Conservation (phyloP, 2,329 filamentous ascomycete species). For the Pestalotiopsis sp. region DNA sequence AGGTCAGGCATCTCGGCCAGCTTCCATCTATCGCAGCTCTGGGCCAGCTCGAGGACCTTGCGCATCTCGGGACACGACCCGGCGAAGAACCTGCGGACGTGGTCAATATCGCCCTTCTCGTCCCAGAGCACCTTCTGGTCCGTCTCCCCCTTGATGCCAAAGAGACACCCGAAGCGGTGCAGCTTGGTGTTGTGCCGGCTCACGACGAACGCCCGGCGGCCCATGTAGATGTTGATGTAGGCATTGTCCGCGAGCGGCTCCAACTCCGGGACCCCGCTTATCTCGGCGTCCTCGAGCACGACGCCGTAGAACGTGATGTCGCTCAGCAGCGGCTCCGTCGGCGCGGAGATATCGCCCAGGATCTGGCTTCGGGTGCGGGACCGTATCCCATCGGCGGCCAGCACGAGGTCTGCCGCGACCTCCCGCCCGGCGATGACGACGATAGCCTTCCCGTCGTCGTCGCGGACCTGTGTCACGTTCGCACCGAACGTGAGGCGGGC, state of each 20-base stretch:
- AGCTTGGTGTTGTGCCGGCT: constrained; percentile 11
- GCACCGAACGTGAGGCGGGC: constrained; percentile 5
- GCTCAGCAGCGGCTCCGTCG: constrained; percentile 10
- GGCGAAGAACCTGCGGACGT: constrained; percentile 4
- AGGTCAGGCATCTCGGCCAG: constrained; percentile 17
- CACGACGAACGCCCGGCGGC: constrained; percentile 10
- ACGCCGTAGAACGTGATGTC: constrained; percentile 15
- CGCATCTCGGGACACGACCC: constrained; percentile 11
- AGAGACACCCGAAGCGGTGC: not conserved
- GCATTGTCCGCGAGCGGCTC: not conserved
- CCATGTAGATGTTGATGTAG: constrained; percentile 16
- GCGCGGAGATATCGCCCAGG: not conserved
- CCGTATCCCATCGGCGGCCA: constrained; percentile 15
- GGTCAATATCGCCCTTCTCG: constrained; percentile 10
- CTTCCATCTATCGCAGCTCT: constrained; percentile 12
- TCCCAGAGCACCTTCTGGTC: constrained; percentile 14
- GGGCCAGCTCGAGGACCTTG: not conserved
- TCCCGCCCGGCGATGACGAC: not conserved
- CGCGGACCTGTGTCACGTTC: not conserved
- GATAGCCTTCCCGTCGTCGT: not conserved
- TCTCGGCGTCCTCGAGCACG: not conserved
- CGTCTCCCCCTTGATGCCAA: constrained; percentile 16
- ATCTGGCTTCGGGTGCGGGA: constrained; percentile 10
- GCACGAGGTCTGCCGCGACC: constrained; percentile 10
- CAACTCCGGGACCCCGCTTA: not conserved